Base-by-base conservation (phyloP, 345 rosid species). In the Aquilaria yunnanensis region DNA sequence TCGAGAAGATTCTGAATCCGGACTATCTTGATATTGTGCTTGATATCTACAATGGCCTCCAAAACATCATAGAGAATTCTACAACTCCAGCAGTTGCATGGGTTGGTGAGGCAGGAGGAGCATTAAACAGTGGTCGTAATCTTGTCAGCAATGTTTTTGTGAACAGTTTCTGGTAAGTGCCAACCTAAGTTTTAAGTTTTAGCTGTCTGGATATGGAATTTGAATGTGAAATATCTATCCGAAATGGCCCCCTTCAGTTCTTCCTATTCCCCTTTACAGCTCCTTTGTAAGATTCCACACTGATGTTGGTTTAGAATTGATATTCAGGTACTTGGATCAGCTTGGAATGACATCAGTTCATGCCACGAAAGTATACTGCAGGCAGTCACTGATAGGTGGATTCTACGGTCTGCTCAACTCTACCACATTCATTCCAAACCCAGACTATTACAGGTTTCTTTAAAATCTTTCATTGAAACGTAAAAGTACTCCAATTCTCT, bases 91-190 rank as follows among this genome's bases (percentile, higher is more conserved):
- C 84, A 14, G 75, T 57, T 51, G 88, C 96, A 32, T 90, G 99
- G 97, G 96, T 94, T 71, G 93, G 99, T 49, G 99, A 94, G 71
- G 51, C 99, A 31, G 99, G 99, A 70, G 97, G 99, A 32, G 99
- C 97, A 56, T 90, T 88, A 81, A 94, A 94, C 84, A 90, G 96
- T 16, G 99, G 99, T 50, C 82, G 59, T 31, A 78, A 86, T 65
- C 89, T 63, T 64, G 96, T 94, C 59, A 79, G 89, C 32, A 85
- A 94, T 75, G 88, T 97, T 2, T 94, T 94, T 54, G 95, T 88
- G 50, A 85, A 74, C 71, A 88, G 97, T 61, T 90, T 94, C 92
- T 94, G 97, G 97, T 94, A 85, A 69, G 7, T 37, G 8, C 5
- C 5, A 4, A 37, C 5, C 5, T 37, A 37, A 5, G 5, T 37